Evolutionary conservation across 2,329 filamentous ascomycete species (phyloP).

Genomic region (Beauveria varroae): DNA sequence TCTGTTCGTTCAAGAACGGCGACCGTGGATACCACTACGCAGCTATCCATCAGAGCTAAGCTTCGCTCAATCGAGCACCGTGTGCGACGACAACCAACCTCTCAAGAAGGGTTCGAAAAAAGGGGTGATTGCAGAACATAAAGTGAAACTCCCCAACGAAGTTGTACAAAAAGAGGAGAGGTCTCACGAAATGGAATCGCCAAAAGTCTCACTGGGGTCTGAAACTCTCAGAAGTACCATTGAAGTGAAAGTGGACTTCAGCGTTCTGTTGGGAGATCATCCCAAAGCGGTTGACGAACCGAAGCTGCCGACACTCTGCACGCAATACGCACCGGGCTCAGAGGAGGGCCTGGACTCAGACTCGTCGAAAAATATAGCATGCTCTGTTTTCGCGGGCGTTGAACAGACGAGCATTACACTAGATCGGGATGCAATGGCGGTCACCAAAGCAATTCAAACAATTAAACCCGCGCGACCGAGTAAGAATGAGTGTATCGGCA

Average conservation of each 20-base stretch:
- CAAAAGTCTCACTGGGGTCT: neutral
- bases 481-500: no score
- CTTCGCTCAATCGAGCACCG: neutral
- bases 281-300: neutral
- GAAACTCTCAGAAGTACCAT: no score
- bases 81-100: neutral
- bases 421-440: neutral
- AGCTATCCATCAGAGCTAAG: slow-evolving; percentile 5
- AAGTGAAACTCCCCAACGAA: neutral
- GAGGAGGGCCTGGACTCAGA: neutral
- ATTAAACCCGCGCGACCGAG: neutral
- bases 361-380: no score
- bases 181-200: neutral
- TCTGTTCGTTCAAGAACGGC: neutral
- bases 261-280: neutral
- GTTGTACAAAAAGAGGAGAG: neutral
- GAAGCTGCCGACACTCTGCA: neutral
- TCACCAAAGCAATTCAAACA: neutral
- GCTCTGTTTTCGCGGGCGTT: neutral
- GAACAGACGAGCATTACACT: neutral
- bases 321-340: neutral
- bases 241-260: no score
- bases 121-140: neutral
- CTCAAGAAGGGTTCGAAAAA: neutral
- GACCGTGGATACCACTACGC: neutral